Base-by-base conservation (phyloP, 2,329 filamentous ascomycete species). In the Rutstroemia sp. region DNA sequence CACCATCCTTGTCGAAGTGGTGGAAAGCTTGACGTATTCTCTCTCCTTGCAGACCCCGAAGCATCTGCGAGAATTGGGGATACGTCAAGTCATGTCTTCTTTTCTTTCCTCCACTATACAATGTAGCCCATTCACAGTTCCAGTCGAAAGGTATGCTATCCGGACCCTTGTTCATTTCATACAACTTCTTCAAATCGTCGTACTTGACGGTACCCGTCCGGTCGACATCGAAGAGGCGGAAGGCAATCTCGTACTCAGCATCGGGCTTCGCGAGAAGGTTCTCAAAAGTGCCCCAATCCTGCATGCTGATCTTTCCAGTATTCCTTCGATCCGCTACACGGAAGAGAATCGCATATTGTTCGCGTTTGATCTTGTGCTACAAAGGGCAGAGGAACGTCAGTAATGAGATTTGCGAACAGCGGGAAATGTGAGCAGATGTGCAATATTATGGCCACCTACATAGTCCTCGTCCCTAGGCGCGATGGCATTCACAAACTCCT, bases 171-270 rank as follows among this genome's bases (percentile, higher is more conserved):
- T 95, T 95, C 66, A 86, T 78, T 73, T 92, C 88, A 74, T 95
- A 96, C 57, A 92, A 76, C 58, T 83, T 80, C 69, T 89, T 84
- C 74, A 99, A 92, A 66, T 91, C 84, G 41, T 95, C 88, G 69
- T 92, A 96, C 71, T 92, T 92, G 68, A 99, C 90, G 49, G 81
- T 81, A 59, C 94, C 94, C 19, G 84, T 88, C 60, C 88, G 83
- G 51, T 92, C 85, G 65, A 89, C 80, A 69, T 97, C 92, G 73
- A 99, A 99, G 55, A 99, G 81, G 66, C 94, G 89, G 76, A 97
- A 99, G 16, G 94, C 92, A 66, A 99, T 96, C 73, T 97, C 92
- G 75, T 99, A 99, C 76, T 99, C 94, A 71, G 94, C 94, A 69
- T 97, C 94, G 60, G 94, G 88, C 75, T 96, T 97, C 64, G 81